A percentile compares a stretch with the other conserved stretches of the same genome.
Evolutionary conservation across 768 basidiomycete genomes (phyloP).

Genomic region (Trametes cubensis): DNA sequence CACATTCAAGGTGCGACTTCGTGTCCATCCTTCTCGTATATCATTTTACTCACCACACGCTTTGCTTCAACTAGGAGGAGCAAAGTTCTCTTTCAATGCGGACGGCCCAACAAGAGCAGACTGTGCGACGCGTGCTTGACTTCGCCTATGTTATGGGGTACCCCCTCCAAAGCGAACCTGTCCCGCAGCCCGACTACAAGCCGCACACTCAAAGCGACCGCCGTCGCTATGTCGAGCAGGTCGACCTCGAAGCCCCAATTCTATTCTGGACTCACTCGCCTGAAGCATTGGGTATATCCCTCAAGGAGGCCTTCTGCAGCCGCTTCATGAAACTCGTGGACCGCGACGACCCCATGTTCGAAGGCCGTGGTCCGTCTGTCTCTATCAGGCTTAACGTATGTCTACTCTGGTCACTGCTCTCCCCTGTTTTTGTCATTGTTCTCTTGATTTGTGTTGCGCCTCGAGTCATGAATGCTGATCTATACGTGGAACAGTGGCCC

Average conservation of each 20-base stretch:
- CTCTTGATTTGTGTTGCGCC: neutral
- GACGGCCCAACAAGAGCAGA: neutral
- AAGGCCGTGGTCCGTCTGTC: conserved; percentile 75
- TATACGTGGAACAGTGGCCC: conserved; percentile 59
- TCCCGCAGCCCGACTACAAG: conserved; percentile 73
- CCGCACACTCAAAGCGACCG: conserved; percentile 79
- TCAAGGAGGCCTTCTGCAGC: conserved; percentile 65
- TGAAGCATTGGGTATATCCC: conserved; percentile 59
- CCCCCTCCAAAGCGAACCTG: conserved; percentile 34
- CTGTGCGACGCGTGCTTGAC: conserved; percentile 16
- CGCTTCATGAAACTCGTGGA: conserved; percentile 55
- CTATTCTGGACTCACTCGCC: conserved; percentile 60
- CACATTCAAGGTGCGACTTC: neutral
- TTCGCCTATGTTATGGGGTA: conserved; percentile 14
- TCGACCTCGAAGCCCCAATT: conserved; percentile 63
- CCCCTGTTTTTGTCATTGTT: neutral
- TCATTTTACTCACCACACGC: no score
- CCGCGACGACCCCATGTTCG: conserved; percentile 69
- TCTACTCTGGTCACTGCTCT: neutral
- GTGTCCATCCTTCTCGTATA: no score
- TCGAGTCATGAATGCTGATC: conserved; percentile 19
- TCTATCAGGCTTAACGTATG: conserved; percentile 77
- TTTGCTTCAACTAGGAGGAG: no score
- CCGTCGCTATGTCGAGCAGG: conserved; percentile 75
- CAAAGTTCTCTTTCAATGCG: no score